A percentile compares a stretch with the other conserved stretches of the same genome.
Conservation (phyloP, 2,329 filamentous ascomycete genomes). For the Chaetomiaceae sp. region DNA sequence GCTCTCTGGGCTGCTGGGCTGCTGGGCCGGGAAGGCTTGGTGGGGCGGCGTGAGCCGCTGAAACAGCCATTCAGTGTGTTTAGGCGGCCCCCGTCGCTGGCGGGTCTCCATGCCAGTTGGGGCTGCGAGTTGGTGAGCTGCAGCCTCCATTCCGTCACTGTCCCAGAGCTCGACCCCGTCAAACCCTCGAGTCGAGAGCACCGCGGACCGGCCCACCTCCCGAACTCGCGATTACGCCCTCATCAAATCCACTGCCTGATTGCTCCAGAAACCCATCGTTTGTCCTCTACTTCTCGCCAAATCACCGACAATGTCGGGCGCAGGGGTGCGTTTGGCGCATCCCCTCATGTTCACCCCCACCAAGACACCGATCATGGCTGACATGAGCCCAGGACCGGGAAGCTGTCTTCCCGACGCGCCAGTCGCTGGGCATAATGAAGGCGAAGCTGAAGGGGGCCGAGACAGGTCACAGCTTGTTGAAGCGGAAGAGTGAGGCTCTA, state of each 20-base stretch:
- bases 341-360: constrained; percentile 12
- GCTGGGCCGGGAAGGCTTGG: too few relatives aligned
- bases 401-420: constrained; percentile 93
- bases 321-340: constrained; percentile 30
- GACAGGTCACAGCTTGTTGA: constrained; percentile 87
- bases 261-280: too few relatives aligned
- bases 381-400: constrained; percentile 68
- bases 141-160: too few relatives aligned
- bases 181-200: too few relatives aligned
- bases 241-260: neutral
- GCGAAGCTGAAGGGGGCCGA: constrained; percentile 92
- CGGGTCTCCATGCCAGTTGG: too few relatives aligned
- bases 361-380: constrained; percentile 8
- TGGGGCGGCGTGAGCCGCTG: too few relatives aligned
- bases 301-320: constrained; percentile 33
- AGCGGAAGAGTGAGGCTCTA: constrained; percentile 95
- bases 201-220: too few relatives aligned
- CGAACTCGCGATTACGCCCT: neutral
- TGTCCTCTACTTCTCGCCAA: neutral
- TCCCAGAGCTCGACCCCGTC: too few relatives aligned
- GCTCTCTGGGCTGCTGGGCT: too few relatives aligned
- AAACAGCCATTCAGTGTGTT: too few relatives aligned
- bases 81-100: too few relatives aligned
- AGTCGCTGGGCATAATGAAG: constrained; percentile 96
- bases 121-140: constrained; percentile 3